Evolutionary conservation across 1,139 yeast species (phyloP).

Genomic region (Debaryomyces psychrophilus): DNA sequence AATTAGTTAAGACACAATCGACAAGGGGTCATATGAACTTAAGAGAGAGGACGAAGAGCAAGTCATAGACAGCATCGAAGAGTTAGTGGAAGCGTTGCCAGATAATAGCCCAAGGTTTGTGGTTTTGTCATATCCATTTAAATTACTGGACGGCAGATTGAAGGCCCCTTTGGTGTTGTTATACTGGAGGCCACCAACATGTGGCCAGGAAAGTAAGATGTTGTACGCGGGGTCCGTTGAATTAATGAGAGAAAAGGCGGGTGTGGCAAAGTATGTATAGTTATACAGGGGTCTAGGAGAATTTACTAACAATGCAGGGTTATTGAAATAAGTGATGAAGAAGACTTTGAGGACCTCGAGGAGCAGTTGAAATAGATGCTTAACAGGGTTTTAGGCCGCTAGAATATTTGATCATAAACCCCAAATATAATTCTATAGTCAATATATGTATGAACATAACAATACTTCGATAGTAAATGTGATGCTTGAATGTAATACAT

Average conservation of each 20-base stretch:
- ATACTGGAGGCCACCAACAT: constrained; percentile 85
- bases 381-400: no score
- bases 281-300: not conserved
- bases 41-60: constrained; percentile 49
- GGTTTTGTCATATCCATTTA: constrained; percentile 76
- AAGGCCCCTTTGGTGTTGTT: constrained; percentile 74
- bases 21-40: constrained; percentile 60
- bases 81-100: constrained; percentile 74
- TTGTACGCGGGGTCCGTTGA: constrained; percentile 90
- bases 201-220: constrained; percentile 80
- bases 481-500: not conserved
- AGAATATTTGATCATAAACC: no score
- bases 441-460: not conserved
- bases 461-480: not conserved
- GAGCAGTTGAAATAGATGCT: constrained; percentile 18
- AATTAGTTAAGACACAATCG: constrained; percentile 47
- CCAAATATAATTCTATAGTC: not conserved
- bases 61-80: constrained; percentile 53
- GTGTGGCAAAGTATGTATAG: constrained; percentile 61
- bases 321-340: constrained; percentile 61
- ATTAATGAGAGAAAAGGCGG: constrained; percentile 73
- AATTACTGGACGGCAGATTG: constrained; percentile 69
- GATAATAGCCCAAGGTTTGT: constrained; percentile 80
- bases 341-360: constrained; percentile 58
- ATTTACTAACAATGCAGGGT: constrained; percentile 41